Base-by-base conservation (phyloP, 1,284 basidiomycete species). In the Peniophora sp. region DNA sequence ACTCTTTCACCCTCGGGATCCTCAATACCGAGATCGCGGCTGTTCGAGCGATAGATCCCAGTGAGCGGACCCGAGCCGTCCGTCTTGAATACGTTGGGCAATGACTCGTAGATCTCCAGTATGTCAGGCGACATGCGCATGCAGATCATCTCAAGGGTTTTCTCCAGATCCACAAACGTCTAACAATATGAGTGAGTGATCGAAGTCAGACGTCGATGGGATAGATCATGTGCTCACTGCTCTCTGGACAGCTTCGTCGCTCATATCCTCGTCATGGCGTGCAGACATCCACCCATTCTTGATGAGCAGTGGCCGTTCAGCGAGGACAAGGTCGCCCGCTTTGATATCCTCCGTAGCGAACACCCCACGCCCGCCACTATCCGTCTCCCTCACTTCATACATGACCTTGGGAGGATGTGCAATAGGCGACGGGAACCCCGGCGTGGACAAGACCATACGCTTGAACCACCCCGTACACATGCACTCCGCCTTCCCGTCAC, bases 41-140 rank as follows among this genome's bases (percentile, higher is more conserved):
- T 32, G 12, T 32, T 32, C 12, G 27, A 32, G 27, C 27, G 27
- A 32, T 6, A 32, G 27, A 32, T 32, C 5, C 27, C 27, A 12
- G 27, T 12, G 27, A 32, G 12, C 5, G 5, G 5, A 32, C 27
- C 12, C 27, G 27, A 32, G 27, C 12, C 27, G 12, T 32, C 27
- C 12, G 5, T 12, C 27, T 32, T 5, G 12, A 32, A 32, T 5
- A 5, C 6, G 27, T 32, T 32, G 6, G 27, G 27, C 27, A 32
- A 32, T 12, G 27, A 32, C 27, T 32, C 27, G 27, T 57, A 62
- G 5, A 15, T 22, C 39, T 41, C 20, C n/a, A n/a, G 39, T 8
- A n/a, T n/a, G 5, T n/a, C 15, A 41, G 8, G 39, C 5, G 15
- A n/a, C 39, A 41, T 41, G 20, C 39, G 39, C 39, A 8, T 8